These are phyloP conservation scores for Pleurotus tuoliensis DNA, from an alignment of 768 basidiomycete genomes.

Conservation along the genomic window DNA sequence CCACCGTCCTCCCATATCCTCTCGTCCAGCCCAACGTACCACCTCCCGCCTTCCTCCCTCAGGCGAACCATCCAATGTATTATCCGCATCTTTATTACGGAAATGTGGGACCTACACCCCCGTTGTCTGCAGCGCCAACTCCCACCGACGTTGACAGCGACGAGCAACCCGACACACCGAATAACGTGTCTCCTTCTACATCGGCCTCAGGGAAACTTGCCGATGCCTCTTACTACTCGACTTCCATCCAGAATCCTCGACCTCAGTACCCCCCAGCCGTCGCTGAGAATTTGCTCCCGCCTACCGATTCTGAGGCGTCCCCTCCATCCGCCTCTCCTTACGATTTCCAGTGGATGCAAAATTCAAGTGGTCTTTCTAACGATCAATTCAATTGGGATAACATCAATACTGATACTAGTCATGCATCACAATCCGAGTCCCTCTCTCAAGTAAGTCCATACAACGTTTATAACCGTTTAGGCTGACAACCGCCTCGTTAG, in stretches of 20 bases:
- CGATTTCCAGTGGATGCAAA: neutral
- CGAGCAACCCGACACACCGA: constrained; percentile 9
- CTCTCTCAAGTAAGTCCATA: too few relatives aligned
- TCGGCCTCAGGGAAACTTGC: neutral
- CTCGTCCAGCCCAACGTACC: constrained; percentile 11
- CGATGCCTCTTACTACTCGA: neutral
- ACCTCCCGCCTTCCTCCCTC: constrained; percentile 15
- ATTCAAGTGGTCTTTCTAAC: too few relatives aligned
- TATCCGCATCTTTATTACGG: constrained; percentile 26
- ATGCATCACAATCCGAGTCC: too few relatives aligned
- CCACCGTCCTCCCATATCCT: constrained; percentile 9
- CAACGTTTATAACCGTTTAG: too few relatives aligned
- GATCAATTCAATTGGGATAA: too few relatives aligned
- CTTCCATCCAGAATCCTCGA: constrained; percentile 3
- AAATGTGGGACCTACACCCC: constrained; percentile 47
- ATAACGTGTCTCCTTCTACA: constrained; percentile 12
- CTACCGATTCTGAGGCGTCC: neutral
- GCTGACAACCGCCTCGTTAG: too few relatives aligned
- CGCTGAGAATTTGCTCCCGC: neutral
- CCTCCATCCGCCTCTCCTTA: neutral
- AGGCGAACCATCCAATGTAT: constrained; percentile 15
- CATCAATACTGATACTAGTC: too few relatives aligned
- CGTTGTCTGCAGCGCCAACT: constrained; percentile 47
- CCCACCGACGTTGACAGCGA: constrained; percentile 28
- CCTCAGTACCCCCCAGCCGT: neutral